A percentile compares a stretch with the other conserved stretches of the same genome.
Conservation (phyloP, 225 moss, liverwort and hornwort genomes). For the Pseudisothecium myosuroides region DNA sequence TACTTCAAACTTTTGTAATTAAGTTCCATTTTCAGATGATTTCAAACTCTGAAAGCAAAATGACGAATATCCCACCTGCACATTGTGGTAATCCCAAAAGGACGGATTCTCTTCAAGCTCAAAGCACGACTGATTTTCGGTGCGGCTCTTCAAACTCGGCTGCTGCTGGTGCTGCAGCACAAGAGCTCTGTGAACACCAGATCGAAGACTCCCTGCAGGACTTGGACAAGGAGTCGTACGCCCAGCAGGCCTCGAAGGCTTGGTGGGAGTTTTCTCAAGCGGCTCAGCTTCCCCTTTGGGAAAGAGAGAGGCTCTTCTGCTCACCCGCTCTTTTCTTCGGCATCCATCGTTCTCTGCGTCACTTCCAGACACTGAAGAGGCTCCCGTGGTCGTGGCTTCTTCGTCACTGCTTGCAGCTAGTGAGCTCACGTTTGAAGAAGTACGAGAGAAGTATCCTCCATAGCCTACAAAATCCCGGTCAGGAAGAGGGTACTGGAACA, state of each 20-base stretch:
- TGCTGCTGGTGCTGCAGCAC: not conserved
- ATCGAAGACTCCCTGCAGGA: conserved; percentile 13
- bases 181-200: conserved; percentile 12
- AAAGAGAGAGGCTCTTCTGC: not conserved
- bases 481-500: not conserved
- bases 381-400: not conserved
- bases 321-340: not conserved
- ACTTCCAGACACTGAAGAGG: conserved; percentile 7
- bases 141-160: not conserved
- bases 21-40: not conserved
- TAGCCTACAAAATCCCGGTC: not conserved
- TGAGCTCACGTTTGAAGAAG: conserved; percentile 17
- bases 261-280: not conserved
- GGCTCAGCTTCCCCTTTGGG: not conserved
- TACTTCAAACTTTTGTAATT: not conserved
- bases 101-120: conserved; percentile 58
- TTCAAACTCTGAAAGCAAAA: not conserved
- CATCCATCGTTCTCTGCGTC: not conserved
- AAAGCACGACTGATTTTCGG: conserved; percentile 8
- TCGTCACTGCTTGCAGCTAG: conserved; percentile 17
- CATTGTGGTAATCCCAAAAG: conserved; percentile 78
- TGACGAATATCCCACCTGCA: conserved; percentile 24
- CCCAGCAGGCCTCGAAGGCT: not conserved
- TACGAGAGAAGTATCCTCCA: not conserved
- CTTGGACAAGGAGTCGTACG: conserved; percentile 2